Percentiles rank a stretch among this genome's conserved stretches.
Evolutionary conservation across 768 basidiomycete species (phyloP).

Genomic region (Tulasnella sp.): DNA sequence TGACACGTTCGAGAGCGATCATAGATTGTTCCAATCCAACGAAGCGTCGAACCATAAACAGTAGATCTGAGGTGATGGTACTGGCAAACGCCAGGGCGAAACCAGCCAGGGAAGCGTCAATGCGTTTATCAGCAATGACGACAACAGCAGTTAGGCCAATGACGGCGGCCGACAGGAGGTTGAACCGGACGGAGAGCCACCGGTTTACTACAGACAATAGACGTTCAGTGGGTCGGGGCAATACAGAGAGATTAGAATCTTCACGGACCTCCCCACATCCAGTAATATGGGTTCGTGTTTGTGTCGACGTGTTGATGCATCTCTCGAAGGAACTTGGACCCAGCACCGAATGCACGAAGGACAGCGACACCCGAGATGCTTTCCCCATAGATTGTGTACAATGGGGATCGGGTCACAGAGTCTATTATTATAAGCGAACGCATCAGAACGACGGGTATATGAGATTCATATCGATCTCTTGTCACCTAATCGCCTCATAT

Average conservation of each 20-base stretch:
- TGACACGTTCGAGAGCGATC: constrained; percentile 77
- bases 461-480: not conserved
- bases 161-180: constrained; percentile 67
- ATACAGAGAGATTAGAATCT: not conserved
- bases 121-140: constrained; percentile 62
- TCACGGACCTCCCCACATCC: constrained; percentile 77
- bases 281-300: constrained; percentile 62
- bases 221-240: not conserved
- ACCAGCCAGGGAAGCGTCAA: constrained; percentile 78
- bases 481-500: constrained; percentile 58
- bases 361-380: constrained; percentile 45
- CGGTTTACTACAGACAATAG: constrained; percentile 58
- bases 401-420: constrained; percentile 48
- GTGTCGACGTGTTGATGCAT: constrained; percentile 81
- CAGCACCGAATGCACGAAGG: constrained; percentile 81
- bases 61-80: constrained; percentile 65
- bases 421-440: constrained; percentile 35
- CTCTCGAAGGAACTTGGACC: constrained; percentile 78
- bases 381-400: constrained; percentile 53
- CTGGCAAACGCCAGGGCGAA: constrained; percentile 83
- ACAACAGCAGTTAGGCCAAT: constrained; percentile 69
- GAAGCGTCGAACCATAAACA: constrained; percentile 71
- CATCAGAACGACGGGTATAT: not conserved
- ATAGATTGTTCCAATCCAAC: constrained; percentile 89
- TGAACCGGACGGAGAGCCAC: constrained; percentile 87